Percentiles rank a stretch among this genome's conserved stretches.
Conservation (phyloP, 2,329 filamentous ascomycete genomes). For the Apiospora kogelbergensis region DNA sequence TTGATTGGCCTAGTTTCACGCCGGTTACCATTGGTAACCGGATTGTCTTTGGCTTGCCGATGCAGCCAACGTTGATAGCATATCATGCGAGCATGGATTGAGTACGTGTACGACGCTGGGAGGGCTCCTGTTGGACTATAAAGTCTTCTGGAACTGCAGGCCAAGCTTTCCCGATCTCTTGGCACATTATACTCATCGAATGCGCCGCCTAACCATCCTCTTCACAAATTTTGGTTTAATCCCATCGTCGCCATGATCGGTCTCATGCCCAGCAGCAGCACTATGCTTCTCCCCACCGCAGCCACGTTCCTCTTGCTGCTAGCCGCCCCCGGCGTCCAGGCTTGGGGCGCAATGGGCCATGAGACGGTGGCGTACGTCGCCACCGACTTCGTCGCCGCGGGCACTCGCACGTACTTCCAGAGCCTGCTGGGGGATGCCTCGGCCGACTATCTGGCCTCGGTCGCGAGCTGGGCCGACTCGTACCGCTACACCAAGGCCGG, state of each 20-base stretch:
- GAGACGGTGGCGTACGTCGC: conserved; percentile 55
- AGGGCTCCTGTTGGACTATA: not conserved
- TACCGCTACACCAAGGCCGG: conserved; percentile 47
- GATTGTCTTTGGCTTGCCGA: not conserved
- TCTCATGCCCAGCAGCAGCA: not conserved
- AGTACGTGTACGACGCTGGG: not conserved
- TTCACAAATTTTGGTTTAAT: too few species aligned
- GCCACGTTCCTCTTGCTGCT: conserved; percentile 22
- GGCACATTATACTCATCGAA: not conserved
- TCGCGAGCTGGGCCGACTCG: conserved; percentile 52
- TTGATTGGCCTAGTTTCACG: not conserved
- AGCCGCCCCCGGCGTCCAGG: conserved; percentile 24
- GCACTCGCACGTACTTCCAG: conserved; percentile 43
- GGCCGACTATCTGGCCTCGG: conserved; percentile 45
- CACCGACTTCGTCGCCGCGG: conserved; percentile 43
- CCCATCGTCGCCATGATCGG: not conserved
- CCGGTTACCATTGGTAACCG: not conserved
- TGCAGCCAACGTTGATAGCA: not conserved
- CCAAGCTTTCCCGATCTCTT: not conserved
- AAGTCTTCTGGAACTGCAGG: not conserved
- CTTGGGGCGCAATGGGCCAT: conserved; percentile 49
- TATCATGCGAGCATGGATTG: not conserved
- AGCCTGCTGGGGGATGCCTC: conserved; percentile 43
- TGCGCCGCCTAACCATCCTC: not conserved
- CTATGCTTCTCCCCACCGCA: conserved; percentile 23